Percentiles rank a stretch among this genome's conserved stretches.
Evolutionary conservation across 441 rosid genomes (phyloP).

Genomic region (Manihot esculenta): DNA sequence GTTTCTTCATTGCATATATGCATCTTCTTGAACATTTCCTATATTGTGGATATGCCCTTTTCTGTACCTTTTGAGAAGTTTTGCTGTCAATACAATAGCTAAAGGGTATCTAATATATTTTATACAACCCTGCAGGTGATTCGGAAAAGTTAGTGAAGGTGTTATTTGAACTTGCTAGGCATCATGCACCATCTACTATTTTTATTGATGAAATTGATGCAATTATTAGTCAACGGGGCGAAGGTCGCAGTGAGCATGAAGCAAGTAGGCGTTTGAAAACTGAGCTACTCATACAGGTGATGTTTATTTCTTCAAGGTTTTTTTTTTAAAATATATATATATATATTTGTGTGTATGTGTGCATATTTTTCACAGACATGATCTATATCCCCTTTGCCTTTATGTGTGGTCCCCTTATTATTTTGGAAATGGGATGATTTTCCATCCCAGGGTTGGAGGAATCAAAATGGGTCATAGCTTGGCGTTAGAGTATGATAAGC

Average conservation of each 20-base stretch:
- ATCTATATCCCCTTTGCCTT: background rate
- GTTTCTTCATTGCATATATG: background rate
- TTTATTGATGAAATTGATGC: conserved; percentile 98
- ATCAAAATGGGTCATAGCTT: background rate
- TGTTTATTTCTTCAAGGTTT: conserved; percentile 16
- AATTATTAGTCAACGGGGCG: conserved; percentile 93
- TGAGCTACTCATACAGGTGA: conserved; percentile 92
- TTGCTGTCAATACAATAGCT: background rate
- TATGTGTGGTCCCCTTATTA: background rate
- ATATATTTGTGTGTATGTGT: background rate
- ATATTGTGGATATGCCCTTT: background rate
- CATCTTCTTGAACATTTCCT: background rate
- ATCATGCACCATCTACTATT: conserved; percentile 94
- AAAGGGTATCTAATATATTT: conserved; percentile 5
- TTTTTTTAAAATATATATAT: no score
- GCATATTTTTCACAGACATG: background rate
- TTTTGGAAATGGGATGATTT: background rate
- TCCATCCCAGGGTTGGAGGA: background rate
- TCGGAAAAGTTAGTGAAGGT: conserved; percentile 93
- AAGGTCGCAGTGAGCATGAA: conserved; percentile 94
- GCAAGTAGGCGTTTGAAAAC: conserved; percentile 98
- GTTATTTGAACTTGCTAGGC: conserved; percentile 90
- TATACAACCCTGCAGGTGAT: conserved; percentile 61
- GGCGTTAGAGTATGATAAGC: background rate
- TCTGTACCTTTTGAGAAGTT: background rate